Evolutionary conservation across 106 monocot genomes (phyloP).

Genomic region (Vanilla planifolia): DNA sequence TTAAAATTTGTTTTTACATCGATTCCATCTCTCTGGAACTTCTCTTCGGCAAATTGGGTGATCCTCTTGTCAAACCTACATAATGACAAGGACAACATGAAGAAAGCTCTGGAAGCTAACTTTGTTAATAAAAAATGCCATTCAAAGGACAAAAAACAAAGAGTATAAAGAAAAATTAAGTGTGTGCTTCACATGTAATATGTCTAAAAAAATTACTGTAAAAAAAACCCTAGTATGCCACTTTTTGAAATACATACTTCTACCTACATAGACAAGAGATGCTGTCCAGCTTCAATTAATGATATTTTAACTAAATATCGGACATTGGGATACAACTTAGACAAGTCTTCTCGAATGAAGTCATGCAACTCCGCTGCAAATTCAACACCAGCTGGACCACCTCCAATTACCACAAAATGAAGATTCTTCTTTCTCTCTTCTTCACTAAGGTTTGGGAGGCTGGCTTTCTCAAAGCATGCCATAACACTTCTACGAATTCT

Average conservation of each 20-base stretch:
- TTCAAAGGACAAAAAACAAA: too few relatives aligned
- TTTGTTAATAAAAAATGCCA: too few relatives aligned
- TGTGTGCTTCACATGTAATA: too few relatives aligned
- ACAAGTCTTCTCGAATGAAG: constrained; percentile 44
- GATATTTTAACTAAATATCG: constrained; percentile 40
- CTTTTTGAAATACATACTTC: background rate
- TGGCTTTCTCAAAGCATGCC: constrained; percentile 54
- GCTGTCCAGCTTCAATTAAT: constrained; percentile 42
- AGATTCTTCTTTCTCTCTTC: constrained; percentile 47
- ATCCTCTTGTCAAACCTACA: constrained; percentile 90
- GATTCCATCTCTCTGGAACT: constrained; percentile 74
- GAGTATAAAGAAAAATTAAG: too few relatives aligned
- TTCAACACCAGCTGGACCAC: constrained; percentile 69
- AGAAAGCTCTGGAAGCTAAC: background rate
- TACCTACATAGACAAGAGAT: constrained; percentile 53
- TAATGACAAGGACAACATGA: background rate
- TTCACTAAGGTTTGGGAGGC: constrained; percentile 45
- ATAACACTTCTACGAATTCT: constrained; percentile 43
- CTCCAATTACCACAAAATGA: constrained; percentile 29
- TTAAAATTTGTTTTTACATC: constrained; percentile 58
- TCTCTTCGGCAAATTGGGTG: constrained; percentile 69
- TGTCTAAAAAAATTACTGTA: too few relatives aligned
- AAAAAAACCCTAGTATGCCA: too few relatives aligned
- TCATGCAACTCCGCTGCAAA: constrained; percentile 72
- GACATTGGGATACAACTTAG: constrained; percentile 38